Base-by-base conservation (phyloP, 2,329 filamentous ascomycete genomes). In the Paracorniculantispora psalliotae region DNA sequence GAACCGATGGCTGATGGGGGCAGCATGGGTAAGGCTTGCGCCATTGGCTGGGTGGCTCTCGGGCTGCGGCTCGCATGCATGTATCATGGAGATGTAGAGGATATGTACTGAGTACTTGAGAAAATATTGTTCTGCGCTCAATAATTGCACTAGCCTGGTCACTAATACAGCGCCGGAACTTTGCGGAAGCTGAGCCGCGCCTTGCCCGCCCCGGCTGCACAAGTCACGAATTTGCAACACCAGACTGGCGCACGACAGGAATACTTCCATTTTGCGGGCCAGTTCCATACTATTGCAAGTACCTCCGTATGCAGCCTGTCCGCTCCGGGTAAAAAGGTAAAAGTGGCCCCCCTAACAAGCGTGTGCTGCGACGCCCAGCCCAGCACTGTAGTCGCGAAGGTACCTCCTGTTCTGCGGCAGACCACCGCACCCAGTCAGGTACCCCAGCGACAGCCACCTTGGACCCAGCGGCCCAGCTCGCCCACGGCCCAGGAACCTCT, bases 401-500 rank as follows among this genome's bases (percentile, higher is more conserved):
- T 57, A 57, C 54, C 33, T 57, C 30, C 23, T 35, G 15, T 5
- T 30, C 19, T 21, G 35, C 54, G 10, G 44, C 17, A 1, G 17
- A 7, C 9, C 13, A 17, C 44, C 39, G 46, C 47, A 37, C 8
- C 19, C 6, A 19, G 7, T 12, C 26, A 43, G 37, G 55, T 57
- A 57, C 35, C 48, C 43, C 49, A 25, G 25, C 50, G 49, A 55
- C 49, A 33, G 48, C 48, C 30, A 37, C 7, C 33, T 12, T 15
- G 10, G 10, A 37, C 33, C 12, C 33, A 15, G 7, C 12, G 7
- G 6, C 33, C 12, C 33, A 37, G 30, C 33, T 37, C 33, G 33
- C 33, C 17, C 33, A 15, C 46, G 37, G 43, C 62, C 60, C 62
- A 62, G 61, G 62, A 65, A 67, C 65, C 57, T 65, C 63, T 57